Evolutionary conservation across 73 alveolate genomes (phyloP), one percentile per base, ranked within the genome.

Genomic region (Loxodes magnus): DNA sequence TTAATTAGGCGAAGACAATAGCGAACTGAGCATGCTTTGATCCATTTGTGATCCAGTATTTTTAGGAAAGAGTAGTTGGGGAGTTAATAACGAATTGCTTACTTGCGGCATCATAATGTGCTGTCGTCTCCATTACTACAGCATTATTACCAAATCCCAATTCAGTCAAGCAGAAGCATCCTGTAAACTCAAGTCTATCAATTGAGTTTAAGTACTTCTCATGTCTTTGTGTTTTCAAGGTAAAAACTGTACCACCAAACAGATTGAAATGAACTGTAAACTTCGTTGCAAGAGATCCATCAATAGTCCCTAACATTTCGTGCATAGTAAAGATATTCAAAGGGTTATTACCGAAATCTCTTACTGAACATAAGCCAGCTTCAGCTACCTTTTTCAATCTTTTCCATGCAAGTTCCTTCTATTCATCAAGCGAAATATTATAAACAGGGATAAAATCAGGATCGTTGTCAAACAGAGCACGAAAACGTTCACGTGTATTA

Each of bases 111-210:
- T 71, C 85, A 37, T 31, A 64, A 42, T 41, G 28, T 29, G 77
- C 71, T 1, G 78, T 64, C 5, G 85, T 71, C 41, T 71, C 77
- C 68, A 71, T 52, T 37, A 62, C 64, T 42, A 33, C 49, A 4
- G 74, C 85, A 34, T 71, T 67, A 67, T 68, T 63, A 28, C 85
- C 85, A 37, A 30, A 67, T 30, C 85, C 85, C 10, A 71, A 62
- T 56, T 71, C 85, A 4, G 85, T 63, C 26, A 71, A 46, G 36
- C 78, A 53, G 70, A 72, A 72, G 49, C 86, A 72, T 3, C 86
- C 86, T 41, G 64, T 36, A 34, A 31, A 43, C 28, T 57, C 58
- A 24, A 72, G 57, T 4, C 54, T 20, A 34, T 63, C 77, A 3
- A 51, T 54, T 23, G 35, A 24, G 30, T 28, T 27, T 23, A 63